Conservation (phyloP, 306 rosid species). For the Vigna hirtella region DNA sequence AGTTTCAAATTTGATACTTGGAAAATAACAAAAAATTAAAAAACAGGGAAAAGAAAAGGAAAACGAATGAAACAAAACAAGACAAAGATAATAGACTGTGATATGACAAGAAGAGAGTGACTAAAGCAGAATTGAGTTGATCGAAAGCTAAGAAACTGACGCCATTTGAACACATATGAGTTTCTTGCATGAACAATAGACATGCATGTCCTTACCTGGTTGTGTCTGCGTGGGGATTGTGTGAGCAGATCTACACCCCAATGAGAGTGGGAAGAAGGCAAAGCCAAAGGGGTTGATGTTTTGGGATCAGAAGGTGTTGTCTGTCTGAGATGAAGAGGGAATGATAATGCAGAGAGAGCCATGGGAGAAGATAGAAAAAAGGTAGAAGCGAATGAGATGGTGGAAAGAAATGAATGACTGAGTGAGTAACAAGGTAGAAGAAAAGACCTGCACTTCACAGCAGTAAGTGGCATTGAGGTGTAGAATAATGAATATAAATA, state of each 20-base stretch:
- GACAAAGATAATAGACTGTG: conserved; percentile 5
- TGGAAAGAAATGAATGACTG: background rate
- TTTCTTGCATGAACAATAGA: background rate
- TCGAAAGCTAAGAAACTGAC: background rate
- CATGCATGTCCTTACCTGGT: conserved; percentile 56
- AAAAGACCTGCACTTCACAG: conserved; percentile 21
- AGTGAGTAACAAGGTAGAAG: background rate
- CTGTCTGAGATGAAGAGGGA: conserved; percentile 58
- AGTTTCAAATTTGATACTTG: background rate
- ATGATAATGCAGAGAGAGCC: conserved; percentile 70
- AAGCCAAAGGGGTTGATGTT: conserved; percentile 40
- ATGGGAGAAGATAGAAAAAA: conserved; percentile 37
- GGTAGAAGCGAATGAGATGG: background rate
- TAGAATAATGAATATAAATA: conserved; percentile 30
- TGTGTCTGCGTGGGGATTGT: conserved; percentile 48
- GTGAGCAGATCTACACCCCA: conserved; percentile 51
- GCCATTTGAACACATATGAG: background rate
- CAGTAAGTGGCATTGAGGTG: conserved; percentile 41
- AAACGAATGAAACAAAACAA: background rate
- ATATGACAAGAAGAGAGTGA: background rate
- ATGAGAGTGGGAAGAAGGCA: conserved; percentile 43
- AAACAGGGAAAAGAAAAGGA: background rate
- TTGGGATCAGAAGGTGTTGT: conserved; percentile 44
- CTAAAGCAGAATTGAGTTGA: background rate
- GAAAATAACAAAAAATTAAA: conserved; percentile 27